Conservation (phyloP, 169 alveolate species). For the Cryptosporidium meleagridis region DNA sequence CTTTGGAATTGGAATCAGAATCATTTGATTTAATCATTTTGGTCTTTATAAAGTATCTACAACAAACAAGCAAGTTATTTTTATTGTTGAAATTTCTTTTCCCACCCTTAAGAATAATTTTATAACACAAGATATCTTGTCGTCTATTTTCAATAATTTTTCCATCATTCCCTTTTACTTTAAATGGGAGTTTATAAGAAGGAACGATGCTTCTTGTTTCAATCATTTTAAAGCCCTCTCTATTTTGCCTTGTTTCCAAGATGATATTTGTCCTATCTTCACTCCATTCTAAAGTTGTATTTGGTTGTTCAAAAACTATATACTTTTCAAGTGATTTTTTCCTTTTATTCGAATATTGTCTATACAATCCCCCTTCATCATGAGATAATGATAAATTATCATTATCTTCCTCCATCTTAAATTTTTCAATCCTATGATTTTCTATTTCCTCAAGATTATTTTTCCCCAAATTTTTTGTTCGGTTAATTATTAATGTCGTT, state of each 20-base stretch:
- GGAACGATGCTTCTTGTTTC: slow-evolving; percentile 67
- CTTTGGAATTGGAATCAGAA: not conserved
- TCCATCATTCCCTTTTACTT: slow-evolving; percentile 74
- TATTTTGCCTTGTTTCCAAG: slow-evolving; percentile 74
- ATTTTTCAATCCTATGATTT: slow-evolving; percentile 49
- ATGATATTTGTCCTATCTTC: slow-evolving; percentile 56
- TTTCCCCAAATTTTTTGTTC: slow-evolving; percentile 33
- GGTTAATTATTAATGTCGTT: slow-evolving; percentile 34
- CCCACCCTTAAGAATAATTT: slow-evolving; percentile 49
- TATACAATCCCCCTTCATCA: slow-evolving; percentile 26
- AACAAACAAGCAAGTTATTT: slow-evolving; percentile 47
- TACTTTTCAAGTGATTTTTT: slow-evolving; percentile 46
- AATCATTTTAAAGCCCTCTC: slow-evolving; percentile 67
- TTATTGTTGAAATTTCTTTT: slow-evolving; percentile 13
- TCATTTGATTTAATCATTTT: not conserved
- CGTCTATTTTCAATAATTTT: slow-evolving; percentile 34
- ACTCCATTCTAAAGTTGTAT: slow-evolving; percentile 66
- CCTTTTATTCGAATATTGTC: slow-evolving; percentile 49
- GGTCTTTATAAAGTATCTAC: slow-evolving; percentile 51
- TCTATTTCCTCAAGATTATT: slow-evolving; percentile 56
- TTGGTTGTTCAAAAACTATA: slow-evolving; percentile 67
- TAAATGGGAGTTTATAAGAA: slow-evolving; percentile 64
- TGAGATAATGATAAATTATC: slow-evolving; percentile 6
- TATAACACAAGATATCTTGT: slow-evolving; percentile 53
- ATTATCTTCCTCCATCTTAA: slow-evolving; percentile 40